Percentiles rank a stretch among this genome's conserved stretches.
Evolutionary conservation across 371 early-diverging fungal species (phyloP).

Genomic region (Dichotomocladium elegans): DNA sequence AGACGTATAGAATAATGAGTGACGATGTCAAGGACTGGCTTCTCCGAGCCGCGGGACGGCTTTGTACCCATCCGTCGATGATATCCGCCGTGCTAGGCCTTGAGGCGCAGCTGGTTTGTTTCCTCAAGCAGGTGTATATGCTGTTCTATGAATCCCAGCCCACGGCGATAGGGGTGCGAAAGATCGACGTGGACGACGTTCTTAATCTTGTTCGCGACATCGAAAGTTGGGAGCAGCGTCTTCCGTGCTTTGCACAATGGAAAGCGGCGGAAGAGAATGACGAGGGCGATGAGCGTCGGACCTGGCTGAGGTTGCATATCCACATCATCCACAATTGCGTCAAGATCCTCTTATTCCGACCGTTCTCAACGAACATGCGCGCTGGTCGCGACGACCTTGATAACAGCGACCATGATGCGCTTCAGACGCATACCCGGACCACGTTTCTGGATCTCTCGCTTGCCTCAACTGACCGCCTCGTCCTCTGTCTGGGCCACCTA

Average conservation of each 20-base stretch:
- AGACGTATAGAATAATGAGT: too few relatives aligned
- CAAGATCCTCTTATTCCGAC: slow-evolving; percentile 37
- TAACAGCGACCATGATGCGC: slow-evolving; percentile 6
- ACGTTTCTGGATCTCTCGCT: slow-evolving; percentile 42
- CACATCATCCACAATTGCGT: slow-evolving; percentile 33
- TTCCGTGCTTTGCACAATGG: slow-evolving; percentile 33
- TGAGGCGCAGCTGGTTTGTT: slow-evolving; percentile 2
- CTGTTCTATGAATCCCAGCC: slow-evolving; percentile 2
- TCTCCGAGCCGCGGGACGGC: neutral
- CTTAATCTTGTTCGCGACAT: slow-evolving; percentile 35
- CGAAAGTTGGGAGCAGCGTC: slow-evolving; percentile 33
- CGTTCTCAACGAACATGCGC: slow-evolving; percentile 21
- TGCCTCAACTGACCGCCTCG: slow-evolving; percentile 21
- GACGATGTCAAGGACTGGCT: slow-evolving; percentile 7
- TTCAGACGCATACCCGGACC: slow-evolving; percentile 39
- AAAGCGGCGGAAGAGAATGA: neutral
- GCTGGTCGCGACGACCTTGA: neutral
- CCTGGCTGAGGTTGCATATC: slow-evolving; percentile 14
- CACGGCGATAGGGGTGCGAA: slow-evolving; percentile 9
- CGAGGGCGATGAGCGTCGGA: neutral
- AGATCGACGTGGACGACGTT: slow-evolving; percentile 45
- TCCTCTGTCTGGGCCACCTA: slow-evolving; percentile 12
- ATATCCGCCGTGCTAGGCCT: neutral
- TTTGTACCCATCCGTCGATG: neutral
- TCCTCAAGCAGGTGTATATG: slow-evolving; percentile 5